phyloP scores from a whole-genome alignment of 768 basidiomycete species.

The Lentinus tigrinus region DNA sequence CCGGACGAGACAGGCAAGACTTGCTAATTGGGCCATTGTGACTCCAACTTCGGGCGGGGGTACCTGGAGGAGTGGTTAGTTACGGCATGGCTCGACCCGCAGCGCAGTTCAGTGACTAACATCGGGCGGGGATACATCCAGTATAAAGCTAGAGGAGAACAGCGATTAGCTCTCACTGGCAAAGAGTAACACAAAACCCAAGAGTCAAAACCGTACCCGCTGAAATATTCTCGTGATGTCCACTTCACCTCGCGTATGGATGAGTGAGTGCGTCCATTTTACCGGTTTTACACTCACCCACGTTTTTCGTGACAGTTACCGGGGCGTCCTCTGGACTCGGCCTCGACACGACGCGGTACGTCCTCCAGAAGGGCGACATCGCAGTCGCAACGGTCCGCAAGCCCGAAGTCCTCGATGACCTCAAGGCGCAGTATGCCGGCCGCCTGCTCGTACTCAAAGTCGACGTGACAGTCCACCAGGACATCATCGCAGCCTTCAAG shows the following conservation, averaged over 20 bases:
- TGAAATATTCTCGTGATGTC: not conserved
- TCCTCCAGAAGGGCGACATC: constrained; percentile 24
- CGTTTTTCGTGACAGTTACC: constrained; percentile 14
- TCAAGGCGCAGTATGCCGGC: not conserved
- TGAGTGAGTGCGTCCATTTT: constrained; percentile 3
- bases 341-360: constrained; percentile 16
- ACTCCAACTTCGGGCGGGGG: too few relatives aligned
- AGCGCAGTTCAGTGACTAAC: too few relatives aligned
- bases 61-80: too few relatives aligned
- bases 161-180: too few relatives aligned
- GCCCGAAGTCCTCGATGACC: constrained; percentile 21
- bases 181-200: not conserved
- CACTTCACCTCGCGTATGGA: constrained; percentile 3
- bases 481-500: constrained; percentile 20
- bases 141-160: too few relatives aligned
- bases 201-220: too few relatives aligned
- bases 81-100: too few relatives aligned
- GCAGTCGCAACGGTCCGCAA: constrained; percentile 28
- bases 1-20: too few relatives aligned
- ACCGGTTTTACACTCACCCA: not conserved
- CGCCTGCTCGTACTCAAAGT: constrained; percentile 22
- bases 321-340: constrained; percentile 28
- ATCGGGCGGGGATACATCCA: too few relatives aligned
- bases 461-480: constrained; percentile 21
- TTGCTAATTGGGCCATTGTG: too few relatives aligned